Percentiles rank a stretch among this genome's conserved stretches.
Evolutionary conservation across 2,329 filamentous ascomycete genomes (phyloP).

Genomic region (Plenodomus tracheiphilus): DNA sequence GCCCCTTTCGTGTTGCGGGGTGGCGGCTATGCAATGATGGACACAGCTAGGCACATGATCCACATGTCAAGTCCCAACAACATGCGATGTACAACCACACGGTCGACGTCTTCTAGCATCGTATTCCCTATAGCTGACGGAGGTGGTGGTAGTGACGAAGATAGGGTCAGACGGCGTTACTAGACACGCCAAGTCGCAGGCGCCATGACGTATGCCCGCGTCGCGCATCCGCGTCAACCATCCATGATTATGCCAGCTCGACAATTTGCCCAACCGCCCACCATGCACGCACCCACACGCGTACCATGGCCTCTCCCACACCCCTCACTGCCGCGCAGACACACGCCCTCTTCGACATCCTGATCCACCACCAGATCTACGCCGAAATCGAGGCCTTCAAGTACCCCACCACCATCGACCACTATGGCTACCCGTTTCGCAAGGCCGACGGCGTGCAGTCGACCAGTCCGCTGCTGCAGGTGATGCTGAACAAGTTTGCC

Average conservation of each 20-base stretch:
- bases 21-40: no score
- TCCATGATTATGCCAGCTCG: conserved; percentile 3
- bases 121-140: neutral
- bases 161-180: neutral
- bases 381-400: conserved; percentile 75
- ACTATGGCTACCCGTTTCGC: conserved; percentile 72
- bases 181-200: neutral
- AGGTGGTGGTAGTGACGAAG: neutral
- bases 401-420: conserved; percentile 62
- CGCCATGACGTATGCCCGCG: neutral
- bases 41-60: no score
- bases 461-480: conserved; percentile 67
- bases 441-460: conserved; percentile 52
- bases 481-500: conserved; percentile 66
- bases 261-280: neutral
- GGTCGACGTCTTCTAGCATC: neutral
- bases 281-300: neutral
- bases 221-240: neutral
- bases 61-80: no score
- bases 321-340: conserved; percentile 51
- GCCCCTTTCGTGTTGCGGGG: neutral
- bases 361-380: conserved; percentile 59
- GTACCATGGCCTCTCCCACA: conserved; percentile 19
- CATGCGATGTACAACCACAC: no score
- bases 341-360: conserved; percentile 58